These are phyloP conservation scores for Effrenium voratum DNA, from an alignment of 73 alveolate genomes.

Conservation along the genomic window DNA sequence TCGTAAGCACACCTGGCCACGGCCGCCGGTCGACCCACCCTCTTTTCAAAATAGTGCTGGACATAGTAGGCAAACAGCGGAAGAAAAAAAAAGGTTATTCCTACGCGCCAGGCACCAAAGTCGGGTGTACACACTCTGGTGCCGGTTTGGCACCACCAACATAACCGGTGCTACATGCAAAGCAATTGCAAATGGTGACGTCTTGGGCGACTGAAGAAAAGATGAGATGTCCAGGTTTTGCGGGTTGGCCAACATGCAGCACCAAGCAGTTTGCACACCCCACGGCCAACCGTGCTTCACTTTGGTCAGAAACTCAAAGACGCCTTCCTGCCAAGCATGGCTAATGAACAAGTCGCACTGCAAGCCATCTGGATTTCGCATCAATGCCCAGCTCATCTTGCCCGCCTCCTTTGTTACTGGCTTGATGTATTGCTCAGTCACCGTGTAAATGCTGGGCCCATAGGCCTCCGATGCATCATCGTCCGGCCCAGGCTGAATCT, in stretches of 20 bases:
- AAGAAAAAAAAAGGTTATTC: no score
- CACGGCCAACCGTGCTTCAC: slow-evolving; percentile 44
- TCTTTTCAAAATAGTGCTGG: no score
- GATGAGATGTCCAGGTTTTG: slow-evolving; percentile 27
- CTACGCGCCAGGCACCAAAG: slow-evolving; percentile 11
- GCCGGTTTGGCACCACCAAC: slow-evolving; percentile 45
- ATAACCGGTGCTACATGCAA: background rate
- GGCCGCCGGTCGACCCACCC: background rate
- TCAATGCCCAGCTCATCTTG: slow-evolving; percentile 77
- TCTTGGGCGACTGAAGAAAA: slow-evolving; percentile 16
- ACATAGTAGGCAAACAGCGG: background rate
- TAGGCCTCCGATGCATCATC: background rate
- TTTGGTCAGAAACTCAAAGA: slow-evolving; percentile 43
- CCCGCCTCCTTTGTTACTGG: slow-evolving; percentile 53
- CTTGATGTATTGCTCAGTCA: slow-evolving; percentile 49
- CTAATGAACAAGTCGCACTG: slow-evolving; percentile 55
- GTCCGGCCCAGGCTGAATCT: background rate
- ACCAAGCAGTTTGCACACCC: slow-evolving; percentile 25
- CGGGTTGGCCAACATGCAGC: slow-evolving; percentile 58
- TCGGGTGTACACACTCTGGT: slow-evolving; percentile 14
- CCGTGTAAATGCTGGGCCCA: slow-evolving; percentile 75
- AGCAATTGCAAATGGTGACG: slow-evolving; percentile 57
- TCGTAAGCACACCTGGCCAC: slow-evolving; percentile 38
- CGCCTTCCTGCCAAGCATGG: slow-evolving; percentile 54
- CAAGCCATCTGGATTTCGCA: slow-evolving; percentile 56